Evolutionary conservation across 352 stramenopile species (phyloP).

Genomic region (Globisporangium megalacanthum): DNA sequence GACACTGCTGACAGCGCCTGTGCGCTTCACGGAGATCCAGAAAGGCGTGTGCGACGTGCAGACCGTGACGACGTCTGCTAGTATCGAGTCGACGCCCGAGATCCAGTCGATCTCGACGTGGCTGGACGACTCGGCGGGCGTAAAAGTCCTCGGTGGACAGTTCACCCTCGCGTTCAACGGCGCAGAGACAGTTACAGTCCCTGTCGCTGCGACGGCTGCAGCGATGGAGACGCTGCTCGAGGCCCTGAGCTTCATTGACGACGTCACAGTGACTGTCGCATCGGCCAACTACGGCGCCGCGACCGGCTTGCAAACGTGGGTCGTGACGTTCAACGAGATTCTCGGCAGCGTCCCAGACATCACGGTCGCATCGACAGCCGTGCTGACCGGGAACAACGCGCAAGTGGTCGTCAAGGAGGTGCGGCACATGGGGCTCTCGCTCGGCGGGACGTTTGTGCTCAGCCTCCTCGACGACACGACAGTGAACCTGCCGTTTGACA

Average conservation of each 20-base stretch:
- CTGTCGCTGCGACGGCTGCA: slow-evolving; percentile 23
- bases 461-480: slow-evolving; percentile 91
- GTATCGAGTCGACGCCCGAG: slow-evolving; percentile 86
- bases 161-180: slow-evolving; percentile 68
- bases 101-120: slow-evolving; percentile 85
- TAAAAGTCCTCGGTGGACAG: slow-evolving; percentile 38
- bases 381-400: slow-evolving; percentile 53
- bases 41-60: slow-evolving; percentile 93
- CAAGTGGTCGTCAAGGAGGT: slow-evolving; percentile 66
- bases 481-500: slow-evolving; percentile 88
- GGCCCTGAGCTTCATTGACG: slow-evolving; percentile 65
- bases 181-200: slow-evolving; percentile 35
- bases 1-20: slow-evolving; percentile 26
- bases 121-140: slow-evolving; percentile 34
- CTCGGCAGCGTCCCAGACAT: slow-evolving; percentile 87
- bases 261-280: slow-evolving; percentile 56
- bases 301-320: slow-evolving; percentile 55
- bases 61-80: slow-evolving; percentile 88
- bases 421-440: slow-evolving; percentile 62
- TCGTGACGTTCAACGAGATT: slow-evolving; percentile 92
- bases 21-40: slow-evolving; percentile 59
- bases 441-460: slow-evolving; percentile 92
- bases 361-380: slow-evolving; percentile 40
- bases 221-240: slow-evolving; percentile 68
- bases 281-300: slow-evolving; percentile 42